These are phyloP conservation scores for Catharanthus roseus DNA, from an alignment of 257 asterid species.

Conservation along the genomic window DNA sequence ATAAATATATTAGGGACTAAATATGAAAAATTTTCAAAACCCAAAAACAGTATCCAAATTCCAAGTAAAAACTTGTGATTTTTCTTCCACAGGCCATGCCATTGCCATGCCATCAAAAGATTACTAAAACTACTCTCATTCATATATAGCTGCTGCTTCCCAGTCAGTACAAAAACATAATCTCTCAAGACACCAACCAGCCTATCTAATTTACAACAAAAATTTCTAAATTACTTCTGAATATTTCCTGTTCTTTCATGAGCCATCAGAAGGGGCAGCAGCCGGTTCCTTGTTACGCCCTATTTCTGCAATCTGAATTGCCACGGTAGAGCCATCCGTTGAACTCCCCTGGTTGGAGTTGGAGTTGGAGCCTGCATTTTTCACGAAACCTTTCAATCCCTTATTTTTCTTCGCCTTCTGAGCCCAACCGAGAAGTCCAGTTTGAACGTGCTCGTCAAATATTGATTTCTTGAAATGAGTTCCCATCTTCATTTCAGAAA, in stretches of 20 bases:
- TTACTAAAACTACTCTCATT: too few relatives aligned
- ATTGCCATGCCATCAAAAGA: too few relatives aligned
- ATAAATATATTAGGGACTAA: too few relatives aligned
- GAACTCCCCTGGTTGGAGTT: slow-evolving; percentile 46
- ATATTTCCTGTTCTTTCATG: neutral
- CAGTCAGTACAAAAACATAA: too few relatives aligned
- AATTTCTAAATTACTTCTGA: neutral
- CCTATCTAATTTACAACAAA: too few relatives aligned
- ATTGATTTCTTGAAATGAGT: slow-evolving; percentile 87
- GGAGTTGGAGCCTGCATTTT: slow-evolving; percentile 30
- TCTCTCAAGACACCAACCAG: neutral
- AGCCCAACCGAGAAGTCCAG: slow-evolving; percentile 84
- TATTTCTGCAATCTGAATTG: slow-evolving; percentile 40
- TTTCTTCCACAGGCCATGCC: too few relatives aligned
- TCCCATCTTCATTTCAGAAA: slow-evolving; percentile 63
- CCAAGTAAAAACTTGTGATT: too few relatives aligned
- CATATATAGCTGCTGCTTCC: too few relatives aligned
- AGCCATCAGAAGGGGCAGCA: neutral
- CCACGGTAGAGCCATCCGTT: slow-evolving; percentile 29
- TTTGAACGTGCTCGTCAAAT: slow-evolving; percentile 86
- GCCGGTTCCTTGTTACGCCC: slow-evolving; percentile 39
- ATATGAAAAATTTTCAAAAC: too few relatives aligned
- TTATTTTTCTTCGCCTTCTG: slow-evolving; percentile 56
- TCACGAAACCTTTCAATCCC: slow-evolving; percentile 45
- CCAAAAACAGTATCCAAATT: too few relatives aligned